Conservation (phyloP, 1,284 basidiomycete species). For the Bjerkandera adusta region DNA sequence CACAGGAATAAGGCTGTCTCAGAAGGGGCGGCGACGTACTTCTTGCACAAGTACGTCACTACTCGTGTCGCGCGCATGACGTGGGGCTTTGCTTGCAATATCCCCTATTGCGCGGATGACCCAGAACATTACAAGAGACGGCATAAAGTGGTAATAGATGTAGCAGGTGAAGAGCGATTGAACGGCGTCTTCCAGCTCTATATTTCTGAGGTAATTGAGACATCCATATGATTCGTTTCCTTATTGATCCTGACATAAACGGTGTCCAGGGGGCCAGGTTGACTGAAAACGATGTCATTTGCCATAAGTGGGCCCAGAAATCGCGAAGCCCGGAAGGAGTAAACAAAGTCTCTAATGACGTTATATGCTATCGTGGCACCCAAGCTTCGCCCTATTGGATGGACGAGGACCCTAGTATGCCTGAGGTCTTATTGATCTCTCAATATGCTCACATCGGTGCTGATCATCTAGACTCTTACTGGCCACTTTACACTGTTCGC, state of each 20-base stretch:
- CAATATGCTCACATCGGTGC: background rate
- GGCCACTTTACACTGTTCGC: conserved; percentile 40
- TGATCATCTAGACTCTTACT: conserved; percentile 35
- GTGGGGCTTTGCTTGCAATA: conserved; percentile 31
- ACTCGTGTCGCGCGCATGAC: conserved; percentile 32
- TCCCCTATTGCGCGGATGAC: conserved; percentile 27
- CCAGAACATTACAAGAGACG: conserved; percentile 28
- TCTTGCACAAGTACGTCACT: conserved; percentile 35
- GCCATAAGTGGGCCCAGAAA: conserved; percentile 35
- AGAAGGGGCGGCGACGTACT: conserved; percentile 35
- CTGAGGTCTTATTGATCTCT: conserved; percentile 12
- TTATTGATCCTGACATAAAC: too few species aligned
- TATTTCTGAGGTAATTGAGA: background rate
- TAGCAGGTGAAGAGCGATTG: too few species aligned
- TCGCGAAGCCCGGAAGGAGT: conserved; percentile 25
- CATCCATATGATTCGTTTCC: too few species aligned
- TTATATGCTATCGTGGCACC: conserved; percentile 42
- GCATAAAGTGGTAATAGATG: conserved; percentile 25
- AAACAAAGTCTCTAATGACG: conserved; percentile 28
- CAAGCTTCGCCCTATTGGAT: conserved; percentile 39
- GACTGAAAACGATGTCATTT: conserved; percentile 39
- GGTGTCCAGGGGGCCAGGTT: conserved; percentile 36
- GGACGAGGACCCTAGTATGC: conserved; percentile 40
- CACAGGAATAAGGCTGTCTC: conserved; percentile 32
- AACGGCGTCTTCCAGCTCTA: conserved; percentile 10